Base-by-base conservation (phyloP, 176 grass and related monocot species). In the Juncus effusus region DNA sequence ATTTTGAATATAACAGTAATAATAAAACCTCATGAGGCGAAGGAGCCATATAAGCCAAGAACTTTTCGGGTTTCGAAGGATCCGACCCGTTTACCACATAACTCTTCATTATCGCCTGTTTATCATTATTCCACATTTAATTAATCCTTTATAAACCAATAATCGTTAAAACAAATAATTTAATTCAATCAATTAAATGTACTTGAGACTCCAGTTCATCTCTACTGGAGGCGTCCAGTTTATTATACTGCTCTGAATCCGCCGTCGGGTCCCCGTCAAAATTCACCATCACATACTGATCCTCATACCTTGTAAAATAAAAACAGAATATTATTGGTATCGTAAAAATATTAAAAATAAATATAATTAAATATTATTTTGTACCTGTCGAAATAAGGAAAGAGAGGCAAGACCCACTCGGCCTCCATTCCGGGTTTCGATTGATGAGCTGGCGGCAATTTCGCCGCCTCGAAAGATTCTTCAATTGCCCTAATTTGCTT, bases 261-360 rank as follows among this genome's bases (percentile, higher is more conserved):
- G 80, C 94, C 13, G 85, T 99, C 61, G 94, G 94, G 74, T 99
- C 88, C 77, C 94, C 94, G 78, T 99, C 94, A 78, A 99, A 93
- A 60, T 89, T 99, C 41, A 87, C 94, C 94, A 99, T 99, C 82
- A 93, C 85, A 89, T 86, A 93, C 16, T 77, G 88, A 82, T 93
- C 88, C 3, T 93, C 49, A 36, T 83, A 90, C 76, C 94, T 99
- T 72, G 13, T 41, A 76, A 52, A 79, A 36, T 1, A 59, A 40
- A 38, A 14, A 37, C 4, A 37, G 55, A 52, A 57, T 42, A 41
- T 70, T 1, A 41, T 39, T 13, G 36, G 7, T 70, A 39, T 42
- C 15, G 11, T 54, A 28, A 61, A 61, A 10, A 52, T 49, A 62
- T 47, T 74, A 40, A 42, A 45, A 13, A 72, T 59, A 47, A 72